Base-by-base conservation (phyloP, 1,284 basidiomycete species). In the Ustilago loliicola region DNA sequence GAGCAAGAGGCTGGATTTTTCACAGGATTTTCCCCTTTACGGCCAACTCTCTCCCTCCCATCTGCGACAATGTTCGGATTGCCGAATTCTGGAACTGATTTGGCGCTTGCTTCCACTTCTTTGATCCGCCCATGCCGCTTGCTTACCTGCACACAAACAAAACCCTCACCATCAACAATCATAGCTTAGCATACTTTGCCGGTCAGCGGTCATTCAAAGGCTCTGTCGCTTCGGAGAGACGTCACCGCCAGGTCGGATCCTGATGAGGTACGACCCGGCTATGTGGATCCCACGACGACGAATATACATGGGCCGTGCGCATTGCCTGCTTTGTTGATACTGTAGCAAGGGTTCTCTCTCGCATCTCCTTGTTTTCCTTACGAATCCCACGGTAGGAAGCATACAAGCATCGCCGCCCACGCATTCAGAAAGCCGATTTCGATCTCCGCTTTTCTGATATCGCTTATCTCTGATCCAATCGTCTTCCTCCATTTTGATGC, bases 391-490 rank as follows among this genome's bases (percentile, higher is more conserved):
- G 36, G 36, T 38, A 38, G 15, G 15, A 38, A 21, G 45, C 23
- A 47, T 47, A 23, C 45, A 21, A 47, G 11, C n/a, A 17, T 47
- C 45, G 45, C 19, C 45, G n/a, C 23, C 23, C 45, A 38, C 13
- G 36, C 45, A 47, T 9, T 5, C 7, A 19, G 8, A 5, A 19
- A 42, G 40, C 15, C 45, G 8, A 47, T 50, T 63, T 64, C 62
- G 38, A 57, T 9, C 62, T 57, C 62, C 62, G 54, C 61, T 32
- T 15, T 36, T 30, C 55, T 57, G 62, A 57, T 58, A 65, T 65
- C 62, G 47, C 48, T 58, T 65, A 65, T 65, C 62, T 30, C 34
- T 52, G 48, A 52, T 53, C 50, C 48, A 65, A 52, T 57, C 61
- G 32, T 47, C 30, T 8, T 17, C 45, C 19, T 50, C 30, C 42